Percentiles rank a stretch among this genome's conserved stretches.
These are phyloP conservation scores for Litchi chinensis DNA, from an alignment of 345 rosid species.

Conservation along the genomic window DNA sequence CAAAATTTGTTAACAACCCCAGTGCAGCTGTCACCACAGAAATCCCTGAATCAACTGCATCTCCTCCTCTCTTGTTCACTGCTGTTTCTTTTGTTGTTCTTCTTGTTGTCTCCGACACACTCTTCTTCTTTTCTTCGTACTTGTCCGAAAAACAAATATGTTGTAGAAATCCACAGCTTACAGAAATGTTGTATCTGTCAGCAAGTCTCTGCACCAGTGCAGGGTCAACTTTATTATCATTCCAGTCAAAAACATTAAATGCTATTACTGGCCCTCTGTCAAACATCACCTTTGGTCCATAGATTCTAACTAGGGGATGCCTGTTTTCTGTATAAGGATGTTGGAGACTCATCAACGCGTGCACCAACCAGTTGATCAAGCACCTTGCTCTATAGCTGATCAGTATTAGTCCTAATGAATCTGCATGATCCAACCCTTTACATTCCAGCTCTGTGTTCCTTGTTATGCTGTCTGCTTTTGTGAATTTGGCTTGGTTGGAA, in stretches of 20 bases:
- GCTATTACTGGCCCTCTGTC: conserved; percentile 64
- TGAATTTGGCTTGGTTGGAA: not conserved
- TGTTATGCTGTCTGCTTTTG: not conserved
- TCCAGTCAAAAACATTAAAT: conserved; percentile 90
- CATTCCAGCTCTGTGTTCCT: conserved; percentile 39
- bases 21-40: conserved; percentile 61
- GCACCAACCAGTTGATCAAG: conserved; percentile 72
- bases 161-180: conserved; percentile 52
- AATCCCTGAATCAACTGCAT: conserved; percentile 25
- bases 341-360: conserved; percentile 62
- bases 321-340: conserved; percentile 58
- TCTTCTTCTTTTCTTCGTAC: conserved; percentile 35
- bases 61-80: conserved; percentile 18
- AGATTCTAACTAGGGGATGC: conserved; percentile 52
- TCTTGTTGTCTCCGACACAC: conserved; percentile 25
- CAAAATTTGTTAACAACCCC: conserved; percentile 77
- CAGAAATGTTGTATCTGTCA: conserved; percentile 59
- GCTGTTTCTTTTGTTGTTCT: conserved; percentile 2
- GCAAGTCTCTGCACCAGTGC: conserved; percentile 73
- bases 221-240: conserved; percentile 73
- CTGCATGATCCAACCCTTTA: conserved; percentile 75
- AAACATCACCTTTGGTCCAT: conserved; percentile 59
- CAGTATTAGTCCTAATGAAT: conserved; percentile 58
- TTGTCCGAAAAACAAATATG: conserved; percentile 41
- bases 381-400: conserved; percentile 59